Base-by-base conservation (phyloP, 352 stramenopile species). In the Phytopythium sindhum region DNA sequence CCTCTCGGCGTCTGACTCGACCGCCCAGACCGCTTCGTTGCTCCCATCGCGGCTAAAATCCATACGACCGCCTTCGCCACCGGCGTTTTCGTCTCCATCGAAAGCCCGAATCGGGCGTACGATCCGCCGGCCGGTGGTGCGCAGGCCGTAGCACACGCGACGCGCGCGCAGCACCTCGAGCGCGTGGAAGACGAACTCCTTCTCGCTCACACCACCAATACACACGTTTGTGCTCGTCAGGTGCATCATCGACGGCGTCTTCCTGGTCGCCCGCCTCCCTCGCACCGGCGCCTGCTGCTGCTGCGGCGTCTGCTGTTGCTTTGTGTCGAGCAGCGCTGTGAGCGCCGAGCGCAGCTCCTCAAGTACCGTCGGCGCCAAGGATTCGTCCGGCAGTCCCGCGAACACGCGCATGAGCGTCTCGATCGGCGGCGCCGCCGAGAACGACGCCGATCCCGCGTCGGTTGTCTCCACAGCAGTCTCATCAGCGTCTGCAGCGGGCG, bases 111-210 rank as follows among this genome's bases (percentile, higher is more conserved):
- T n/a, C 19, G 19, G 51, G 11, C 45, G 31, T 6, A 54, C 23
- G 15, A 78, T 54, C 33, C 35, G 56, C n/a, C 72, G 66, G n/a
- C 78, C 77, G 52, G 87, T 78, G 5, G 81, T 88, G 47, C 81
- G 78, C 6, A 88, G 63, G 8, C 80, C 80, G 21, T 71, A 72
- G 47, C 66, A 66, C n/a, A 68, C 76, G 44, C 78, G 76, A 5
- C 74, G 71, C 31, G 64, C 55, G 26, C 80, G 72, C 61, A 89
- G 67, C 14, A 81, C 62, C 41, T 89, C 76, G 35, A 85, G 63
- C 17, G 72, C 65, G 53, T 82, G 69, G 37, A 80, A 81, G 14
- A 89, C 80, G 41, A 90, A 90, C 66, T 88, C 78, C 45, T 80
- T 79, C 58, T 88, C 81, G 33, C 66, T 83, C 53, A 90, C 66